A percentile compares a stretch with the other conserved stretches of the same genome.
phyloP scores from a whole-genome alignment of 2,329 filamentous ascomycete species.

The Lachnellula occidentalis region DNA sequence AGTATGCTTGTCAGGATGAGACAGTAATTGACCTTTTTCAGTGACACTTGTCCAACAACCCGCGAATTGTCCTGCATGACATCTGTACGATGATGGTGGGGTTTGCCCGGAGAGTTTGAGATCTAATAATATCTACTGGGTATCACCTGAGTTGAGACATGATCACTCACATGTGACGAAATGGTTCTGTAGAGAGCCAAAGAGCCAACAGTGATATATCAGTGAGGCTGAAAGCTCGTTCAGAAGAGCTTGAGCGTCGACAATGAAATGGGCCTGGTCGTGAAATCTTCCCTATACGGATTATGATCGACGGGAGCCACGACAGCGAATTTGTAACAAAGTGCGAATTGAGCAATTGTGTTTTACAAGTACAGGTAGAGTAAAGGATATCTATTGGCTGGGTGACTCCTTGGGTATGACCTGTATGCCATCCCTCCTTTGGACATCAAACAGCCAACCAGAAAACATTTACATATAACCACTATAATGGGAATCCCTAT shows the following conservation, averaged over 20 bases:
- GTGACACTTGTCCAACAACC: neutral
- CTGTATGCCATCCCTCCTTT: no score
- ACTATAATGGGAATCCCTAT: no score
- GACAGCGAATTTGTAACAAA: neutral
- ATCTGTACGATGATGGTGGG: neutral
- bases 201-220: neutral
- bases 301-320: neutral
- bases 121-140: neutral
- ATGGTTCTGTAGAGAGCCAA: neutral
- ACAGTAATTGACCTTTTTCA: neutral
- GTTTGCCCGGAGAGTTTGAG: neutral
- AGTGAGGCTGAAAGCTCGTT: neutral
- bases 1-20: neutral
- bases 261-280: neutral
- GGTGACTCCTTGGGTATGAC: no score
- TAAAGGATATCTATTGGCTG: no score
- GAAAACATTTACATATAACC: no score
- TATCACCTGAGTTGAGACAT: neutral
- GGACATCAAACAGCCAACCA: no score
- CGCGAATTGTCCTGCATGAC: neutral
- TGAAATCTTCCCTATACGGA: neutral
- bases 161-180: neutral
- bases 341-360: no score
- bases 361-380: no score
- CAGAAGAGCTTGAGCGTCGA: neutral